Base-by-base conservation (phyloP, 169 alveolate species). In the Cryptosporidium muris region DNA sequence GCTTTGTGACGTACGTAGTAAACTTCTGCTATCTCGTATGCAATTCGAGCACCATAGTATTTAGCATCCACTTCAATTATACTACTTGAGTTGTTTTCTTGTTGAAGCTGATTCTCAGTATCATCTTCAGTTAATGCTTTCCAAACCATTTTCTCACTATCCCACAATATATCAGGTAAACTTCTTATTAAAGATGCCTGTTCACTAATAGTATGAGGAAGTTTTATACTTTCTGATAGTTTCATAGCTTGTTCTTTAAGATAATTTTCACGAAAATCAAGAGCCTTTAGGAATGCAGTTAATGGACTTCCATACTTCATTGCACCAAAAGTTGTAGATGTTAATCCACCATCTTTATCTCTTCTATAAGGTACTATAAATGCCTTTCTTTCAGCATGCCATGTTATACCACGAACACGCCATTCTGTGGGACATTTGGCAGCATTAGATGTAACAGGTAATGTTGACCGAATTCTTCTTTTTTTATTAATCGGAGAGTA, bases 351-450 rank as follows among this genome's bases (percentile, higher is more conserved):
- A 58, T 74, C 85, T 43, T 54, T 74, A 74, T 74, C 85, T 37
- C 85, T 53, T 16, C 85, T 74, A 58, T 74, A 74, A 25, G 85
- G 85, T 25, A 74, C 85, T 38, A 74, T 74, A 74, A 74, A 74
- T 58, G 85, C 85, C 49, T 74, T 74, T 49, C 85, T 74, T 60
- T 74, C 85, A 12, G 85, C 85, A 74, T 74, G 85, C 85, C 85
- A 74, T n/a, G 85, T 74, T 9, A 74, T 74, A 43, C 85, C 85
- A 45, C 85, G 34, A 14, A 74, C 85, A n/a, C 85, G 54, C 85
- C 85, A 74, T 16, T 74, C 85, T 3, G 85, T 74, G n/a, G 85
- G 85, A 62, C 85, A 74, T 43, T 42, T 74, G 25, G 85, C 85
- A 48, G 85, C 85, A 74, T 74, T 74, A 2, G 85, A 74, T 16